These are phyloP conservation scores for Aspergillus haitiensis DNA, from an alignment of 495 filamentous ascomycete genomes.

Conservation along the genomic window DNA sequence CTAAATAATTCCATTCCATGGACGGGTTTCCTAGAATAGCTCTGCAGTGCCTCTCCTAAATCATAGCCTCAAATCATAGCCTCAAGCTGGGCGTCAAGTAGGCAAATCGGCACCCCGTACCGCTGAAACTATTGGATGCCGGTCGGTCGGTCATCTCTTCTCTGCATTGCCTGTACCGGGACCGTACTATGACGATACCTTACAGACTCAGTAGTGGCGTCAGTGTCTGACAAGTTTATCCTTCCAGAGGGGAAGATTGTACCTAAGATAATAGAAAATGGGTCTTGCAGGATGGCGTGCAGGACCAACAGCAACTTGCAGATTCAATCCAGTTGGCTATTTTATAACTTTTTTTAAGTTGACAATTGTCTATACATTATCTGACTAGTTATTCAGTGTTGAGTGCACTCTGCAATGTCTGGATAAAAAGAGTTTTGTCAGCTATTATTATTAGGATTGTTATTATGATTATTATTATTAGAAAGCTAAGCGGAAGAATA, in stretches of 20 bases:
- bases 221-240: background rate
- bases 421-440: too few species aligned
- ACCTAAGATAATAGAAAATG: background rate
- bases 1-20: conserved; percentile 5
- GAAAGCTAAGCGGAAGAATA: too few species aligned
- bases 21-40: background rate
- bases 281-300: background rate
- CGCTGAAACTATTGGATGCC: conserved; percentile 5
- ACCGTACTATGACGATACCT: conserved; percentile 7
- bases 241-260: too few species aligned
- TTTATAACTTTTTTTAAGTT: background rate
- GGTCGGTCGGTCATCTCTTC: background rate
- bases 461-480: too few species aligned
- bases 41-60: background rate
- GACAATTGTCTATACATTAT: background rate
- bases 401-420: too few species aligned
- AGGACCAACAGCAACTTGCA: conserved; percentile 1
- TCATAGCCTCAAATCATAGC: background rate
- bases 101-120: background rate
- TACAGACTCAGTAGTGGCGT: background rate
- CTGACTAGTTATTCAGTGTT: background rate
- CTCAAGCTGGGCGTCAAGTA: conserved; percentile 3
- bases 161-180: background rate
- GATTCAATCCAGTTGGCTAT: background rate
- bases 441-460: too few species aligned